Base-by-base conservation (phyloP, 257 asterid genomes). In the Primulina eburnea region DNA sequence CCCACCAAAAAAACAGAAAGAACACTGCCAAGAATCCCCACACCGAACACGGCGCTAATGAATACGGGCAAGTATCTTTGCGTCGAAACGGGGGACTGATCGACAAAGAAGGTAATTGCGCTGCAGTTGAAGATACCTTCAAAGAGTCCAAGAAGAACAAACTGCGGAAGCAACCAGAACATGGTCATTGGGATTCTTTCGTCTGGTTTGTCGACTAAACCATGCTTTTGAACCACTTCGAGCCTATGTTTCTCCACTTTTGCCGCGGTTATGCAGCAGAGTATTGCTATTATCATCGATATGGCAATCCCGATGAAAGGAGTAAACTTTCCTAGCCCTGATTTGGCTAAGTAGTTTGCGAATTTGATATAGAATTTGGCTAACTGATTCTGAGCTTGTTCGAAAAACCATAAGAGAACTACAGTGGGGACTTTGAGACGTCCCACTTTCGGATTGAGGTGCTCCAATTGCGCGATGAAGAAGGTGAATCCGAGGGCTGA, bases 241-340 rank as follows among this genome's bases (percentile, higher is more conserved):
- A 83, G 82, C 65, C 88, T 81, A 8, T 71, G 75, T 6, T 61
- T n/a, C 72, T 86, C 95, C 16, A 82, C 88, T 59, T 62, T 74
- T 9, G 90, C 89, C 9, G 89, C 87, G 0, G 78, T 77, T 5
- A 88, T 73, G 76, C 88, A 84, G 66, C 89, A 82, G 2, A 85
- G 76, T 12, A 76, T 56, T 1, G 80, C 79, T 8, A 79, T 75
- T 9, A 80, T 62, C 83, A 85, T 78, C 0, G 90, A 76, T 18
- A 75, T 29, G 7, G 58, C 57, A 2, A 84, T 67, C 33, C 88
- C 88, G 0, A 76, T 16, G 0, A 72, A 28, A 4, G 87, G 86
- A 7, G 77, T 76, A 4, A 55, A 28, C 65, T 69, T 80, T 70
- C 67, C 64, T 3, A 53, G 60, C 4, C 80, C 65, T 1, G 75